Evolutionary conservation across 2,329 filamentous ascomycete genomes (phyloP).

Genomic region (Epichloe baconii): DNA sequence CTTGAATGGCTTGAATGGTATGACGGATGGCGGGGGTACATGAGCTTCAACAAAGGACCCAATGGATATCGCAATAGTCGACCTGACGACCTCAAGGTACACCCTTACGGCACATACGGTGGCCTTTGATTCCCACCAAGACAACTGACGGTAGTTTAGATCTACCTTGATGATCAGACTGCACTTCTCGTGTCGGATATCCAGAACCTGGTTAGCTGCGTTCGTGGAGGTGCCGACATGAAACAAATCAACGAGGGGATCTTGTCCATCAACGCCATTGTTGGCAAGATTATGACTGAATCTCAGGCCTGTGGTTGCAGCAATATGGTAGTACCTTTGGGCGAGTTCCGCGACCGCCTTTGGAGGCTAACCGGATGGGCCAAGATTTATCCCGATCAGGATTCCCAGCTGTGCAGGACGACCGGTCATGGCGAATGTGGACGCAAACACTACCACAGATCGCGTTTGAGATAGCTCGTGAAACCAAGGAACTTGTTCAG

Average conservation of each 20-base stretch:
- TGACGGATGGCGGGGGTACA: slow-evolving; percentile 25
- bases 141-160: slow-evolving; percentile 26
- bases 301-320: slow-evolving; percentile 44
- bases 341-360: slow-evolving; percentile 52
- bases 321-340: slow-evolving; percentile 42
- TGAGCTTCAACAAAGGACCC: slow-evolving; percentile 21
- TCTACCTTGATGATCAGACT: slow-evolving; percentile 74
- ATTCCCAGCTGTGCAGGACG: slow-evolving; percentile 29
- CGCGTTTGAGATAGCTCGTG: slow-evolving; percentile 74
- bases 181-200: slow-evolving; percentile 67
- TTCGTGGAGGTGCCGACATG: slow-evolving; percentile 51
- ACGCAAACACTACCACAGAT: slow-evolving; percentile 64
- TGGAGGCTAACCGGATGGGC: slow-evolving; percentile 49
- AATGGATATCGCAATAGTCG: slow-evolving; percentile 31
- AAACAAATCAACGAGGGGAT: slow-evolving; percentile 58
- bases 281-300: slow-evolving; percentile 55
- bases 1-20: slow-evolving; percentile 18
- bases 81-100: slow-evolving; percentile 37
- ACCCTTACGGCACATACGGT: slow-evolving; percentile 8
- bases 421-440: slow-evolving; percentile 48
- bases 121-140: slow-evolving; percentile 6
- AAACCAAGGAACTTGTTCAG: slow-evolving; percentile 58
- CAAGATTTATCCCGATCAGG: slow-evolving; percentile 38
- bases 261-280: slow-evolving; percentile 54
- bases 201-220: slow-evolving; percentile 63